A percentile compares a stretch with the other conserved stretches of the same genome.
These are phyloP conservation scores for Glycine soja DNA, from an alignment of 306 rosid species.

Conservation along the genomic window DNA sequence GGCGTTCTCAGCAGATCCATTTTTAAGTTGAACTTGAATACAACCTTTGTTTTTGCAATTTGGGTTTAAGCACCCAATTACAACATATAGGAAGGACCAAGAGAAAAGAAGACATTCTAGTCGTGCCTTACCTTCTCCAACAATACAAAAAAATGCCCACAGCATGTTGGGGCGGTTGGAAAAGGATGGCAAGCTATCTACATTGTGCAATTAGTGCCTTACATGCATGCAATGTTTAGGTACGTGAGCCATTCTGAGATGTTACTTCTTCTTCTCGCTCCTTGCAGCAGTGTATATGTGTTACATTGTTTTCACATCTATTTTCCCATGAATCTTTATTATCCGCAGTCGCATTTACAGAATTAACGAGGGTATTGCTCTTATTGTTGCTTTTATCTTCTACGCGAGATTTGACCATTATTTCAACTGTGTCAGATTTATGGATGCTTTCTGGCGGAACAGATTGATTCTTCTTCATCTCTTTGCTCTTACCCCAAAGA, in stretches of 20 bases:
- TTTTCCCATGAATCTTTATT: neutral
- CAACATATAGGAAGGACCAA: neutral
- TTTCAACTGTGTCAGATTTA: neutral
- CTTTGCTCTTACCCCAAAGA: conserved; percentile 61
- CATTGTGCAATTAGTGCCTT: neutral
- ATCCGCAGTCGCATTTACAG: neutral
- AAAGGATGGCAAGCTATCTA: neutral
- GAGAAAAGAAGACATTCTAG: neutral
- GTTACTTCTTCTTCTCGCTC: neutral
- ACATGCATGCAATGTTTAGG: neutral
- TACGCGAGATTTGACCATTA: neutral
- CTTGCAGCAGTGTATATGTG: neutral
- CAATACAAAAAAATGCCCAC: conserved; percentile 16
- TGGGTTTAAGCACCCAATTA: neutral
- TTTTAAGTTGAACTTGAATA: neutral
- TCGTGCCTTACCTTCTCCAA: neutral
- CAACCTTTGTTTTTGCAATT: neutral
- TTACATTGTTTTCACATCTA: neutral
- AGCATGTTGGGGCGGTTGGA: conserved; percentile 23
- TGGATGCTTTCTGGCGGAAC: conserved; percentile 8
- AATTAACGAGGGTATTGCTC: neutral
- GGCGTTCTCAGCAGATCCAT: too few relatives aligned
- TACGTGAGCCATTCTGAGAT: neutral
- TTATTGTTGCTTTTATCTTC: neutral
- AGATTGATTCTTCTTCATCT: conserved; percentile 37